A percentile compares a stretch with the other conserved stretches of the same genome.
phyloP scores from a whole-genome alignment of 768 basidiomycete genomes.

The Termitomyces sp. region DNA sequence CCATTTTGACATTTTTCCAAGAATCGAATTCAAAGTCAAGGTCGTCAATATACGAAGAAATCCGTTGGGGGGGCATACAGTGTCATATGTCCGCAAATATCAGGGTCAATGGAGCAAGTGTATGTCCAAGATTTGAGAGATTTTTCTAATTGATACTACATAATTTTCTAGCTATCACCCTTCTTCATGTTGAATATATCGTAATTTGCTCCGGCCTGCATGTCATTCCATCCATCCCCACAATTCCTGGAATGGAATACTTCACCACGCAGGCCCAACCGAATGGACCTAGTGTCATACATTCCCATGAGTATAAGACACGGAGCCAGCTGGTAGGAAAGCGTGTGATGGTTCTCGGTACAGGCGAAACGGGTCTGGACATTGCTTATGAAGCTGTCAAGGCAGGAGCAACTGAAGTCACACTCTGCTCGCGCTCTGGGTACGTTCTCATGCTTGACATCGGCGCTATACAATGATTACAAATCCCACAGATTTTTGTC shows the following conservation, averaged over 20 bases:
- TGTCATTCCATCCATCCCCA: conserved; percentile 45
- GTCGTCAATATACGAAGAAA: conserved; percentile 31
- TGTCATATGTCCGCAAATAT: conserved; percentile 24
- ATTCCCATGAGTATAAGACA: conserved; percentile 47
- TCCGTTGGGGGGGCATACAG: conserved; percentile 28
- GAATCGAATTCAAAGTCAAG: conserved; percentile 31
- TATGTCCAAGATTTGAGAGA: conserved; percentile 6
- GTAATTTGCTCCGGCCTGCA: conserved; percentile 53
- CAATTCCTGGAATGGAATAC: conserved; percentile 42
- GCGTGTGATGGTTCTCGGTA: conserved; percentile 50
- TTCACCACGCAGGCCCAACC: conserved; percentile 19
- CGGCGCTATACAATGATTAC: not conserved
- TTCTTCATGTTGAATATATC: conserved; percentile 32
- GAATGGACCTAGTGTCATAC: conserved; percentile 28
- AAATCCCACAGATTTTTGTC: conserved; percentile 38
- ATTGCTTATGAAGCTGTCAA: conserved; percentile 45
- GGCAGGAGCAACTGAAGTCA: conserved; percentile 44
- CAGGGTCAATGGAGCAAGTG: conserved; percentile 22
- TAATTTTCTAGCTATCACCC: conserved; percentile 16
- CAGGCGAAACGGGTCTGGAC: conserved; percentile 62
- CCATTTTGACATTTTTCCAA: conserved; percentile 32
- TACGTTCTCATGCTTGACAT: conserved; percentile 12
- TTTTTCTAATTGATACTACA: not conserved
- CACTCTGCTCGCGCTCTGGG: conserved; percentile 48
- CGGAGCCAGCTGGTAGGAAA: conserved; percentile 37